Evolutionary conservation across 2,329 filamentous ascomycete genomes (phyloP).

Genomic region (Penicillium decumbens): DNA sequence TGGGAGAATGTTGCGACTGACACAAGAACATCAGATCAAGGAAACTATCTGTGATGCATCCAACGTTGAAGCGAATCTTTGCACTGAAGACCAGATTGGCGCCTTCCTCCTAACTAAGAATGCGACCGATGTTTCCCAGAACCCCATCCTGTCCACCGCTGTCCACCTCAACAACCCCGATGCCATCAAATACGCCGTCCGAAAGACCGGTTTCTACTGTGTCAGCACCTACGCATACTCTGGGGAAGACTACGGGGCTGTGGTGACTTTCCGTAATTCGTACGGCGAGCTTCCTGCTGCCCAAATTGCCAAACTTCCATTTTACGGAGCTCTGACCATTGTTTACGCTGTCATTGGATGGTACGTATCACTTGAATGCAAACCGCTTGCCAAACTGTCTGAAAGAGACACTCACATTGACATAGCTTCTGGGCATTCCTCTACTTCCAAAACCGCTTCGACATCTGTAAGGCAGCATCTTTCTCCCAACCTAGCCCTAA

Average conservation of each 20-base stretch:
- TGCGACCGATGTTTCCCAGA: constrained; percentile 65
- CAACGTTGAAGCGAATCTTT: constrained; percentile 64
- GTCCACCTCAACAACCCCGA: constrained; percentile 71
- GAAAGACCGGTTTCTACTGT: constrained; percentile 94
- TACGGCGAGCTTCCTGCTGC: constrained; percentile 93
- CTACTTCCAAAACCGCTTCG: constrained; percentile 87
- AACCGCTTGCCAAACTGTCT: background rate
- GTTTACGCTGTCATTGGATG: constrained; percentile 81
- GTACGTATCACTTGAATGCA: constrained; percentile 41
- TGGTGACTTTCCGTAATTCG: constrained; percentile 89
- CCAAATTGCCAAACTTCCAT: constrained; percentile 94
- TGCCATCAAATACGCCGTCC: constrained; percentile 73
- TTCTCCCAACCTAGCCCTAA: background rate
- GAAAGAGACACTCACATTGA: constrained; percentile 18
- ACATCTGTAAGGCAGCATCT: constrained; percentile 62
- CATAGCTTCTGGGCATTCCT: constrained; percentile 82
- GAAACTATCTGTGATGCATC: constrained; percentile 72
- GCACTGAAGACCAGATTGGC: constrained; percentile 72
- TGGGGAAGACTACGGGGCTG: constrained; percentile 65
- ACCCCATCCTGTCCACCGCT: constrained; percentile 70
- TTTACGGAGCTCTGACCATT: constrained; percentile 91
- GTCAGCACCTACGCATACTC: constrained; percentile 72
- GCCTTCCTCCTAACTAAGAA: constrained; percentile 78
- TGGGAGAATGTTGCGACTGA: constrained; percentile 28
- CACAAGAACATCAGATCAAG: constrained; percentile 42